Evolutionary conservation across 768 basidiomycete species (phyloP).

Genomic region (Leucosporidium scottii): DNA sequence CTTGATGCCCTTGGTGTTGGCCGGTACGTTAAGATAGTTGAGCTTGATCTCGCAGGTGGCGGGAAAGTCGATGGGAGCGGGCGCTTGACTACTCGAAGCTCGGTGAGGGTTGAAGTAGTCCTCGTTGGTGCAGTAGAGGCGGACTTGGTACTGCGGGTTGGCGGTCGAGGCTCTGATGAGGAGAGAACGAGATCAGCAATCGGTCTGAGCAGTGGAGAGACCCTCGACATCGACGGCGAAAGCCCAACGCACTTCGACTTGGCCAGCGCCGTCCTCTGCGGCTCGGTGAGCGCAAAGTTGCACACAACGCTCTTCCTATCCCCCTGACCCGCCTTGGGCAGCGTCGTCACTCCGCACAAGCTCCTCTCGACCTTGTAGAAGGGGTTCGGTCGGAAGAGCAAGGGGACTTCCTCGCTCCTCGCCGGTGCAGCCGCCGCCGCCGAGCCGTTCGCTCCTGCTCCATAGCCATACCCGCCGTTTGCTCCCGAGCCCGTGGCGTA

Average conservation of each 20-base stretch:
- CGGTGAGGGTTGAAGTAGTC: constrained; percentile 57
- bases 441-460: neutral
- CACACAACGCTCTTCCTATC: constrained; percentile 61
- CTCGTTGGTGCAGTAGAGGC: constrained; percentile 79
- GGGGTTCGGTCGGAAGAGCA: constrained; percentile 33
- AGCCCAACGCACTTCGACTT: constrained; percentile 50
- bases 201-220: no score
- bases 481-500: neutral
- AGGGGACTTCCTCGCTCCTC: constrained; percentile 15
- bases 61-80: constrained; percentile 82
- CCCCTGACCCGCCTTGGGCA: constrained; percentile 54
- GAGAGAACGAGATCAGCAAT: neutral
- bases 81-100: constrained; percentile 44
- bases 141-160: constrained; percentile 61
- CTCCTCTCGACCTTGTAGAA: constrained; percentile 34
- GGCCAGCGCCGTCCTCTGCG: constrained; percentile 58
- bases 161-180: constrained; percentile 1
- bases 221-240: neutral
- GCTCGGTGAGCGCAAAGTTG: constrained; percentile 58
- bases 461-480: neutral
- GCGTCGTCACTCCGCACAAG: constrained; percentile 7
- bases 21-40: constrained; percentile 60
- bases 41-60: constrained; percentile 85
- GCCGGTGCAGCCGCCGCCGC: neutral
- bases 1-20: constrained; percentile 83